Percentiles rank a stretch among this genome's conserved stretches.
Evolutionary conservation across 306 rosid species (phyloP).

Genomic region (Casuarina equisetifolia): DNA sequence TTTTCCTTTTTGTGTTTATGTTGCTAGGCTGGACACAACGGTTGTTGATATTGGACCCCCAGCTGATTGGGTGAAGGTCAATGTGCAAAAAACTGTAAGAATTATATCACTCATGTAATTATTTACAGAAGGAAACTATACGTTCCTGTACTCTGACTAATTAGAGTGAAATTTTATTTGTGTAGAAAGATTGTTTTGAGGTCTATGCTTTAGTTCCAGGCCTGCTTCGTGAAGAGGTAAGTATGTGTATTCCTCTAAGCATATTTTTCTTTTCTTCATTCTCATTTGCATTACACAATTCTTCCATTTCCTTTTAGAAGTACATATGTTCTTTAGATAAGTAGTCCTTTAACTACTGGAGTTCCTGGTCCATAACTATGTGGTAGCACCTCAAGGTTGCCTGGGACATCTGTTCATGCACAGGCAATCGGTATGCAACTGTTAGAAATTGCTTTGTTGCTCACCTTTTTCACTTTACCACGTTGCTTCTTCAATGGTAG

Average conservation of each 20-base stretch:
- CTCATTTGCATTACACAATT: constrained; percentile 1
- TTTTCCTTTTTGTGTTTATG: constrained; percentile 34
- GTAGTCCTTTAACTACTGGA: background rate
- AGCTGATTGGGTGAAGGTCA: constrained; percentile 98
- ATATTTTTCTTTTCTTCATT: constrained; percentile 14
- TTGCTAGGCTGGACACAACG: constrained; percentile 69
- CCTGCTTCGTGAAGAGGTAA: constrained; percentile 97
- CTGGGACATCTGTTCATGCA: background rate
- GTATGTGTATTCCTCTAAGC: background rate
- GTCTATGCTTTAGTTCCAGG: constrained; percentile 99
- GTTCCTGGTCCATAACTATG: background rate
- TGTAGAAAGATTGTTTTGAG: constrained; percentile 96
- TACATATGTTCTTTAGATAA: background rate
- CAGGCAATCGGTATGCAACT: background rate
- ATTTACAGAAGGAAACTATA: constrained; percentile 7
- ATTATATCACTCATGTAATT: constrained; percentile 22
- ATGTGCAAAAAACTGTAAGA: constrained; percentile 92
- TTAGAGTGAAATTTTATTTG: constrained; percentile 23
- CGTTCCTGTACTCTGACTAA: constrained; percentile 8
- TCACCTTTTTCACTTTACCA: background rate
- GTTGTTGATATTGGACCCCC: constrained; percentile 91
- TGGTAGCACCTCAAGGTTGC: constrained; percentile 2
- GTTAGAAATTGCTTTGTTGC: background rate
- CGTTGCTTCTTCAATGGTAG: background rate
- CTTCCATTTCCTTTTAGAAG: background rate